Evolutionary conservation across 148 eudicot genomes (phyloP).

Genomic region (Cornus suecica): DNA sequence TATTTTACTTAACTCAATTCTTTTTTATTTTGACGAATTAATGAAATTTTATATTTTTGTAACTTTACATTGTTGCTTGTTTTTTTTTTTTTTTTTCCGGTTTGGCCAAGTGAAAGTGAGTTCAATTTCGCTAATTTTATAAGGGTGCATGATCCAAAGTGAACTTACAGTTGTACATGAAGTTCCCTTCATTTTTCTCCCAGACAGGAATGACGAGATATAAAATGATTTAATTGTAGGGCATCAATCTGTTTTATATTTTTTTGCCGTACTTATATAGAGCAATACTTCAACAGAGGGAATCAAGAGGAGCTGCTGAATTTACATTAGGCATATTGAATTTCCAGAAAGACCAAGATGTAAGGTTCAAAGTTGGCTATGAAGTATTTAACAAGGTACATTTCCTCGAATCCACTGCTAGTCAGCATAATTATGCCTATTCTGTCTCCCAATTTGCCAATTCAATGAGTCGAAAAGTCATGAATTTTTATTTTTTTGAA

Average conservation of each 20-base stretch:
- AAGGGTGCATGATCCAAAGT: too few relatives aligned
- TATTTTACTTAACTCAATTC: background rate
- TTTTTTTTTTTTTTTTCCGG: background rate
- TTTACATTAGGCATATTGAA: conserved; percentile 60
- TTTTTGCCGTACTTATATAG: background rate
- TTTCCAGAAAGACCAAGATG: conserved; percentile 80
- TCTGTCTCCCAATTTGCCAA: background rate
- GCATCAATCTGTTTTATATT: background rate
- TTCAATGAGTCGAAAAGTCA: background rate
- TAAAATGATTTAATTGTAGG: background rate
- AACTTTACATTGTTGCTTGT: background rate
- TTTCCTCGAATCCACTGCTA: background rate
- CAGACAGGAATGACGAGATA: background rate
- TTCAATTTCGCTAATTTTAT: too few relatives aligned
- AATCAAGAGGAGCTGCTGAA: conserved; percentile 64
- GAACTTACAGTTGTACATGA: background rate
- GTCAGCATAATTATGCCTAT: background rate
- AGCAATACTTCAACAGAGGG: conserved; percentile 38
- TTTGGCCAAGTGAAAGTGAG: too few relatives aligned
- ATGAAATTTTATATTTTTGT: background rate
- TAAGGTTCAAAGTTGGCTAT: conserved; percentile 84
- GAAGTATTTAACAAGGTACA: conserved; percentile 71
- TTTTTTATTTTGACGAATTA: too few relatives aligned
- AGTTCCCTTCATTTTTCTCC: background rate
- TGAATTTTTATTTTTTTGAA: too few relatives aligned